Evolutionary conservation across 2,329 filamentous ascomycete genomes (phyloP), one percentile per base, ranked within the genome.

Genomic region (Clonostachys rhizophaga): DNA sequence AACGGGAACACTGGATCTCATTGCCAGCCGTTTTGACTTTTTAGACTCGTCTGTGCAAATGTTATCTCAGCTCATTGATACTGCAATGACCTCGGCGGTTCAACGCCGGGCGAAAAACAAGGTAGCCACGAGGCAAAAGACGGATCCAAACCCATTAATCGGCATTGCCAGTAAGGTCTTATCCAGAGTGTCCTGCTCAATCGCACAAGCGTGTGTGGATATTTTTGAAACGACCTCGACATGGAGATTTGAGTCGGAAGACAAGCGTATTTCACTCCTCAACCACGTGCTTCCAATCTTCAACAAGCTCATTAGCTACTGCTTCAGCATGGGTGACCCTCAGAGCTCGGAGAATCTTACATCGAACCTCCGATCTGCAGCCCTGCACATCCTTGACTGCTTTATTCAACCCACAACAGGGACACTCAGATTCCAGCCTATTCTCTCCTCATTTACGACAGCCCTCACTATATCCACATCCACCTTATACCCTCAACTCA

Each of bases 181-280:
- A 55, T 79, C 82, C 41, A 82, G 81, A 43, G 84, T 91, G 16
- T 74, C 90, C 37, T 71, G 86, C 42, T 83, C 85, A 5, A 87
- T 92, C 56, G 84, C 86, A 7, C 84, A 87, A 54, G 84, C 85
- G 3, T 76, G 89, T 52, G 78, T 95, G 20, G 91, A 95, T 58
- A 80, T 95, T 7, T 86, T 95, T 55, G 91, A 95, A 67, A 94
- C 87, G 63, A 88, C 87, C 36, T 81, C 83, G 33, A 90, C 84
- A 6, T 99, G 92, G 94, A 86, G 85, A 54, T 96, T 95, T 61
- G 75, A 79, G 7, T 76, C 79, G 2, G 75, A 82, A 11, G 72
- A 83, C 24, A 85, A 91, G 54, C 83, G 86, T 40, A 79, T 83
- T 44, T 73, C 83, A 47, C 78, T 96, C 43, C 80, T 89, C 49